Evolutionary conservation across 192 early-diverging fungal species (phyloP), one percentile per base, ranked within the genome.

Genomic region (Kickxella alabastrina): DNA sequence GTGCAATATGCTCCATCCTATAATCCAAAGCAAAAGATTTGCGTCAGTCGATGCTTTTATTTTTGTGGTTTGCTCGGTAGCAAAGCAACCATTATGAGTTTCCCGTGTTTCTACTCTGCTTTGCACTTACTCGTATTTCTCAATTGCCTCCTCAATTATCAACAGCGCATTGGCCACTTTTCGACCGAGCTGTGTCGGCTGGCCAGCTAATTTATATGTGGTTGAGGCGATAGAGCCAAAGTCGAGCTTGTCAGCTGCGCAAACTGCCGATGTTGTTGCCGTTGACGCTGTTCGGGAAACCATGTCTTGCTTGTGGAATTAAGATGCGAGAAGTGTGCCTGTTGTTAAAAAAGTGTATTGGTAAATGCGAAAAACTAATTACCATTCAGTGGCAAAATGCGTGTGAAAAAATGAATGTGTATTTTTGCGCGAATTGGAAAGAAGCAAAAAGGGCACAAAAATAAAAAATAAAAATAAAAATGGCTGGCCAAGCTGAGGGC

Each of bases 1-100:
- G 69, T 5, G 87, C 82, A 10, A 95, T 42, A 6, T 75, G 71
- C 0, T 80, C 65, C 15, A 74, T 59, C 32, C 90, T 92, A 77
- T 6, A 48, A 25, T 39, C 10, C 25, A 24, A 25, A 53, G 14
- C 24, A 22, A 32, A 15, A 25, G 3, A 26, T n/a, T 12, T 12
- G 9, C 13, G 23, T 27, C 15, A 29, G 32, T 4, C 10, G 3
- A 27, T 18, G 19, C 19, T 2, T 4, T 9, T 19, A 4, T 29
- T 24, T 31, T n/a, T n/a, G n/a, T n/a, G n/a, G n/a, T n/a, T n/a
- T n/a, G n/a, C n/a, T n/a, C n/a, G n/a, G n/a, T n/a, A n/a, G n/a
- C n/a, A n/a, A n/a, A n/a, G n/a, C n/a, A n/a, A n/a, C n/a, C n/a
- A n/a, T n/a, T n/a, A n/a, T 10, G 2, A 43, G 19, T 29, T 36